Base-by-base conservation (phyloP, 495 filamentous ascomycete species). In the Hypoxylon trugodes region DNA sequence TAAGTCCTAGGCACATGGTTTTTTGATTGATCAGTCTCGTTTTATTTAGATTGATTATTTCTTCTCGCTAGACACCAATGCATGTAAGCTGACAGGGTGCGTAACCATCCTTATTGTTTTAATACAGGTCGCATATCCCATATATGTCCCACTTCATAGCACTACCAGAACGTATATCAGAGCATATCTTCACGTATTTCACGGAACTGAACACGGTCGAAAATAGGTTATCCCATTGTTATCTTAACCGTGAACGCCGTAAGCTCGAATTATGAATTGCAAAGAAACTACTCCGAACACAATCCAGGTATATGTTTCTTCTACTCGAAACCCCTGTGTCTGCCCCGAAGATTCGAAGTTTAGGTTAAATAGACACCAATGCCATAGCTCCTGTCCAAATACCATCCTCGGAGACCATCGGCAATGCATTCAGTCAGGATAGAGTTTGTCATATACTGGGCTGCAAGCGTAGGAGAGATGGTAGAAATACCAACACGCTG, bases 341-440 rank as follows among this genome's bases (percentile, higher is more conserved):
- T 7, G 9, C 0, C 21, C 21, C 6, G 15, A n/a, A 5, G 9
- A 5, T 5, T 12, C n/a, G 6, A 30, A 32, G 9, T 26, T 60
- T 47, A 72, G 30, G 60, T 61, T 21, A 72, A 60, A 55, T 70
- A 72, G 8, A 72, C 58, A 4, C 70, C 70, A 22, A 68, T 52
- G 19, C 67, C 67, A 22, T 42, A 63, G 30, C 21, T 52, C 8
- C 70, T 51, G 13, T 72, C 67, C 7, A 61, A 25, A 43, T 69
- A 72, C 70, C 70, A 72, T 49, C 70, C 70, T 49, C 70, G 67
- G 18, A 53, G 53, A 0, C 70, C 70, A 4, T 72, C 65, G 38
- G 67, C 53, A 32, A 72, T 72, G 50, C 70, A 72, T 53, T 68
- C 60, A 1, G 59, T 38, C 41, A 61, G 63, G 30, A 72, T n/a